Evolutionary conservation across 352 stramenopile species (phyloP).

Genomic region (Blastocystis sp.): DNA sequence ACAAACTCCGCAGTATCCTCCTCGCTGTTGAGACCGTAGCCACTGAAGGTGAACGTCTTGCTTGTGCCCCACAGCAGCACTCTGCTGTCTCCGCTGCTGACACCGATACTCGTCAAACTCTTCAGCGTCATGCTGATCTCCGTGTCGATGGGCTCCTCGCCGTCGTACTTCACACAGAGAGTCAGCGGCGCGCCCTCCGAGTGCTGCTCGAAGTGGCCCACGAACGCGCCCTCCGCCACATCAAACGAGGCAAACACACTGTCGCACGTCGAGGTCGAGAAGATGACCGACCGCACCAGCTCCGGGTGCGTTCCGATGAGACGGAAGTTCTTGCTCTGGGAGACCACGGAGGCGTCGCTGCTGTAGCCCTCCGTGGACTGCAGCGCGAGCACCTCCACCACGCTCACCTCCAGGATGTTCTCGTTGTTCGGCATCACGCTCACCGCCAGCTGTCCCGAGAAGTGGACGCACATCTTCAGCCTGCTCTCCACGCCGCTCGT

Average conservation of each 20-base stretch:
- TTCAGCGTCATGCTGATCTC: background rate
- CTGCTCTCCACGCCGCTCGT: background rate
- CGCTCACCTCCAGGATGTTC: conserved; percentile 15
- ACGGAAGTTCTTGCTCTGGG: conserved; percentile 35
- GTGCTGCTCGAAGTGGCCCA: background rate
- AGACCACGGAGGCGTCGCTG: background rate
- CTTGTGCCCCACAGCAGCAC: conserved; percentile 21
- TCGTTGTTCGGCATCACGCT: background rate
- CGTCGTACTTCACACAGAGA: conserved; percentile 29
- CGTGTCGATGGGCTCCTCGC: conserved; percentile 32
- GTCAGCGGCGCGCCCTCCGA: background rate
- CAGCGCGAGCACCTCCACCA: conserved; percentile 14
- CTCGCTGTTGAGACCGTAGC: conserved; percentile 25
- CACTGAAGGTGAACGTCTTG: conserved; percentile 17
- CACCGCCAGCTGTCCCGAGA: background rate
- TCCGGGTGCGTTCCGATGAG: conserved; percentile 30
- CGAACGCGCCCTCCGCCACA: conserved; percentile 1
- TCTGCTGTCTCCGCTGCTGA: conserved; percentile 29
- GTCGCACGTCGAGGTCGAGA: conserved; percentile 26
- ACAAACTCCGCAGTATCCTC: conserved; percentile 34
- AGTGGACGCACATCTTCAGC: conserved; percentile 49
- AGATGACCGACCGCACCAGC: conserved; percentile 26
- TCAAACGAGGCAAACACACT: background rate
- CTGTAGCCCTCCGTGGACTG: conserved; percentile 28
- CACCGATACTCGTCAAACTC: background rate